Conservation (phyloP, 176 grass and related monocot genomes). For the Ensete glaucum region DNA sequence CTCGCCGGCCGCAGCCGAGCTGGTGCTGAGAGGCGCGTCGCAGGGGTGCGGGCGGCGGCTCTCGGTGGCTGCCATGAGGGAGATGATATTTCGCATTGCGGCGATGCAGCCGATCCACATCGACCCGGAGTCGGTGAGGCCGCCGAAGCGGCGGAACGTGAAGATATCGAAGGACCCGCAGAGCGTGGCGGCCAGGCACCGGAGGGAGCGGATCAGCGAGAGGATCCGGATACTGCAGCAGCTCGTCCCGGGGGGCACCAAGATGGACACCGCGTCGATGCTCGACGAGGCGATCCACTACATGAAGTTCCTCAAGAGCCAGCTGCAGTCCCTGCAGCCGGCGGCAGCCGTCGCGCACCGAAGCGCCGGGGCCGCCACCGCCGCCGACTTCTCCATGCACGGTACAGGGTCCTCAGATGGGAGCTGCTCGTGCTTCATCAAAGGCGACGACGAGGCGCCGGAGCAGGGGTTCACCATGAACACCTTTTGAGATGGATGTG, state of each 20-base stretch:
- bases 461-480: background rate
- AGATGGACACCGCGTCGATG: conserved; percentile 98
- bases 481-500: background rate
- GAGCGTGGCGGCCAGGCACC: conserved; percentile 82
- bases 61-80: conserved; percentile 48
- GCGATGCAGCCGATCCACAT: conserved; percentile 89
- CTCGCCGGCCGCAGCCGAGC: background rate
- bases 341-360: conserved; percentile 32
- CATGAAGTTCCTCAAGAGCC: conserved; percentile 92
- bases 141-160: conserved; percentile 88
- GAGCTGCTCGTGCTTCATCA: background rate
- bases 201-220: conserved; percentile 96
- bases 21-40: conserved; percentile 5
- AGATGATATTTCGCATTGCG: conserved; percentile 92
- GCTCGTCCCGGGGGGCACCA: conserved; percentile 79
- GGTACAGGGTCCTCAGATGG: background rate
- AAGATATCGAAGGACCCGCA: conserved; percentile 87
- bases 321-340: conserved; percentile 73
- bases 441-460: background rate
- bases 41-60: background rate
- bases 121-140: conserved; percentile 65
- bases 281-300: conserved; percentile 96
- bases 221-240: conserved; percentile 83
- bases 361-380: background rate
- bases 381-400: background rate